Base-by-base conservation (phyloP, 257 asterid species). In the Primulina huaijiensis region DNA sequence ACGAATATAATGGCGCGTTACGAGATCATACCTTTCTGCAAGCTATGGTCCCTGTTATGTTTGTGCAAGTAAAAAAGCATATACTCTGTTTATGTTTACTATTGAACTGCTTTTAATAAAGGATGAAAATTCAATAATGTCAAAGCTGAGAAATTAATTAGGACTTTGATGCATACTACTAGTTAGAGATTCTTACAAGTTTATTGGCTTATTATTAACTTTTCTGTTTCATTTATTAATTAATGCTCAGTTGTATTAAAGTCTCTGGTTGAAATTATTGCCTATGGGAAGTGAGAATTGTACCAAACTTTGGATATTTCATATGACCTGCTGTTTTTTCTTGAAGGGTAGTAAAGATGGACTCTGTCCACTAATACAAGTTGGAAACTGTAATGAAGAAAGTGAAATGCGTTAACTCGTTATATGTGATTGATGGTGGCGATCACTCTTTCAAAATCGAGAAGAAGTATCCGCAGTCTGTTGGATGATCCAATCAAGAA, bases 261-360 rank as follows among this genome's bases (percentile, higher is more conserved):
- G 6, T 12, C 19, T 46, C 3, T 14, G 19, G 56, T 16, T 0
- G 20, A 16, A 7, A 8, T 37, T 37, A 9, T 37, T 9, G 46
- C 46, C 46, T 9, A 8, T 16, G 6, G 53, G 53, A 43, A 43
- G 11, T 12, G 17, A 43, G 53, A 37, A 37, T 37, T 37, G 12
- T 37, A 37, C 46, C 46, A 37, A 37, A 37, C 12, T 37, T 37
- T 0, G 9, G 46, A 7, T 37, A 34, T 35, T 4, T 12, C 65
- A 27, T 43, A 11, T 21, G 46, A 57, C 60, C 43, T 40, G 20
- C 8, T 73, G 37, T 68, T 61, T 70, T 68, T 69, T 21, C 73
- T 62, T 78, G 76, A 71, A 89, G 98, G 98, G 98, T 62, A 88
- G 92, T 85, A 92, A 80, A 84, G 97, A 92, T 71, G 83, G 89